Base-by-base conservation (phyloP, 345 rosid species). In the Ceriops decandra region DNA sequence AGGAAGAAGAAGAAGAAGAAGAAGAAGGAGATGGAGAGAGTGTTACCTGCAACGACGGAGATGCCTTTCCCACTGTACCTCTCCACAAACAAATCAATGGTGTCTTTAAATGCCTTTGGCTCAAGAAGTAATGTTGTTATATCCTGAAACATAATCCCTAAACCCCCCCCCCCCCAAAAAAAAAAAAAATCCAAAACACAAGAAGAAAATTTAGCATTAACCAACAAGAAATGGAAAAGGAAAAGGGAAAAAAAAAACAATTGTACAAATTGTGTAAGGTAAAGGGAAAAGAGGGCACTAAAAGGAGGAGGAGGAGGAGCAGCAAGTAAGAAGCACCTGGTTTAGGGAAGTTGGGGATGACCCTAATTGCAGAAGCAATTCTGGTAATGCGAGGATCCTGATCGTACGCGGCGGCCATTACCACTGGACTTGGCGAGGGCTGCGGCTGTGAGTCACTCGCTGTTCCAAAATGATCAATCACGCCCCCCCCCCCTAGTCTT, bases 321-420 rank as follows among this genome's bases (percentile, higher is more conserved):
- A 24, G 26, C 26, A 24, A 24, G 9, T 35, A 26, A 31, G 58
- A 60, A 53, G 31, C 60, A 93, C 98, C 98, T 67, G 90, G 83
- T 76, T 93, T 93, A 15, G 98, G 98, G 73, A 93, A 93, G 86
- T 89, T 78, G 1, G 93, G 97, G 83, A 93, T 93, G 70, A 89
- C 87, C 60, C 98, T 84, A 73, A 91, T 93, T 42, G 84, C 77
- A 32, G 96, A 82, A 1, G 90, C 69, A 71, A 93, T 91, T 64
- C 84, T 66, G 0, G 81, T 64, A 57, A 91, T 82, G 58, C 98
- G 89, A 57, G 87, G 79, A 80, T 88, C 98, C 71, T 31, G 72
- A 6, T 53, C 81, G 49, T 80, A 85, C 28, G 77, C 69, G 49
- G 84, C 62, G 24, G 88, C 88, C 76, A 72, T 69, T 42, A 3